Base-by-base conservation (phyloP, 2,329 filamentous ascomycete species). In the Hymenoscyphus fructigenus region DNA sequence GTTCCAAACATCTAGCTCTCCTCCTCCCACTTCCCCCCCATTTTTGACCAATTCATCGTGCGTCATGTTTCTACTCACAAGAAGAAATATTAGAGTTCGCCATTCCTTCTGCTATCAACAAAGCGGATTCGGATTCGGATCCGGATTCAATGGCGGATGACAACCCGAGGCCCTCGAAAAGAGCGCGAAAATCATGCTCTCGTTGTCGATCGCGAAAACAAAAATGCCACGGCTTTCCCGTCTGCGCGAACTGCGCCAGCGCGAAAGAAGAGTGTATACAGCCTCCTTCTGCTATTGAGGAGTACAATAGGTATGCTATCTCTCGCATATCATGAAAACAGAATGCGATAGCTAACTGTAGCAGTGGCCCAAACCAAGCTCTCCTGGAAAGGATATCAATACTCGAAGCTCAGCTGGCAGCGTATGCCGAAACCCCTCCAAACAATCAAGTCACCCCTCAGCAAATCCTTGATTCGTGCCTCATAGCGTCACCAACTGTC, bases 191-290 rank as follows among this genome's bases (percentile, higher is more conserved):
- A 50, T 69, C 66, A 23, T 73, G 71, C 60, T 69, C 70, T 34
- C 57, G 72, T 20, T 74, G 71, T 62, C 60, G 72, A 63, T 65
- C 61, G 2, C 57, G 70, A 47, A 73, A 73, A 59, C 70, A 73
- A 66, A 70, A 71, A 67, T 74, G 70, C 53, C 67, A 71, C 44
- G 70, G 71, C 7, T 71, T 71, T 58, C 71, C 70, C 3, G 62
- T 73, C 10, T 74, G 70, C 53, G 67, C 67, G 5, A 73, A 73
- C 57, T 72, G 71, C 58, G 66, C 69, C 17, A 67, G 61, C 62
- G 71, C 70, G 4, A 73, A 72, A 38, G 71, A 73, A 65, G 65
- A 70, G 20, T 72, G 70, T 59, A 68, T 70, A n/a, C 69, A 71
- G 38, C 70, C 71, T 62, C 69, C 69, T 36, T 70, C 68, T 59